Conservation (phyloP, 495 filamentous ascomycete species). For the Platismatia glauca region DNA sequence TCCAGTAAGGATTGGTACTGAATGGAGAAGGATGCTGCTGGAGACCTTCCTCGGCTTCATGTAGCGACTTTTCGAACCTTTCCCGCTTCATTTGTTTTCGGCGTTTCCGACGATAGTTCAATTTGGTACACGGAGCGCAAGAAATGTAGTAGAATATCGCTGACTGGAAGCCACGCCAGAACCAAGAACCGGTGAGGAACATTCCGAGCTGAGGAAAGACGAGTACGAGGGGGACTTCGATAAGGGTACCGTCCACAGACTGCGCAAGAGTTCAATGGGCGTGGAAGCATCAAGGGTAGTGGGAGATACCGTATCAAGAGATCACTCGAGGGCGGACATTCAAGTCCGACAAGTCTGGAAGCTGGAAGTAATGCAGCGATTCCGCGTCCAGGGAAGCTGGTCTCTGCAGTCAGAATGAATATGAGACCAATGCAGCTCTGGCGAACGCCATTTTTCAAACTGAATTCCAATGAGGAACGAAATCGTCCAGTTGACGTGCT, state of each 20-base stretch:
- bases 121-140: constrained; percentile 68
- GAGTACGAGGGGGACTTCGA: neutral
- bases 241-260: neutral
- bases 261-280: neutral
- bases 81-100: constrained; percentile 55
- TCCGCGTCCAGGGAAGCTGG: neutral
- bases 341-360: neutral
- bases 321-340: neutral
- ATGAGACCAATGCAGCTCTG: neutral
- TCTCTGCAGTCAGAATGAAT: neutral
- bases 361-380: neutral
- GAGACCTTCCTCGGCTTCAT: constrained; percentile 52
- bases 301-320: neutral
- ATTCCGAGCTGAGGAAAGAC: neutral
- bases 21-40: constrained; percentile 76
- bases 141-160: constrained; percentile 79
- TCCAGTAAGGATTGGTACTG: constrained; percentile 78
- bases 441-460: neutral
- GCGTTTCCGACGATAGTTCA: constrained; percentile 52
- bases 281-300: neutral
- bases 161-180: constrained; percentile 57
- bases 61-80: constrained; percentile 49
- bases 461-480: neutral
- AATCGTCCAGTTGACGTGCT: neutral
- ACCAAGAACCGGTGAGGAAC: constrained; percentile 32